Evolutionary conservation across 495 filamentous ascomycete species (phyloP), one percentile per base, ranked within the genome.

Genomic region (Daldinia concentrica): DNA sequence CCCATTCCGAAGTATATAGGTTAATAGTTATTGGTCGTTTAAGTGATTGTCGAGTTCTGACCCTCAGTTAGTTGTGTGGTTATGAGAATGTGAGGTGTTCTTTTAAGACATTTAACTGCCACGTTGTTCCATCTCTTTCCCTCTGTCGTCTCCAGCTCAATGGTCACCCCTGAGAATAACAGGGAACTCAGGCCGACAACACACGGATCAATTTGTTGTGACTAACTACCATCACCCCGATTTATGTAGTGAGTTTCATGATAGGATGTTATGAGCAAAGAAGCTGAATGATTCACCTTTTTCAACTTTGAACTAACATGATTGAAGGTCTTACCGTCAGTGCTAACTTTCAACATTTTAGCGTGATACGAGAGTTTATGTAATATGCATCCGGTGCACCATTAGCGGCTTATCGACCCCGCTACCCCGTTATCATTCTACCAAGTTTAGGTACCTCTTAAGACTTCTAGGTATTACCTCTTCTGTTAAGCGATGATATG

Each of bases 41-140:
- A 48, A 36, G 34, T 36, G 34, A 36, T 36, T 36, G 12, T 14
- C 12, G 34, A 36, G 34, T 14, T 36, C 12, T 14, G 34, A 36
- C 4, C 14, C 43, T 24, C 6, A 19, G 43, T 22, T 24, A 22
- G 34, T 55, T 24, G 50, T 30, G n/a, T 62, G 59, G 43, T 22
- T 62, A 24, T 51, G 22, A 29, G 19, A n/a, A 19, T 62, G 15
- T 60, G 32, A 43, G 30, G 48, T 60, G 56, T 60, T n/a, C 51
- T 50, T 27, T 36, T 29, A 58, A 55, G 22, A 64, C 26, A 29
- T 19, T n/a, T 48, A 63, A 27, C 43, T 43, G 64, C 43, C 64
- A 68, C 64, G 45, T 45, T 45, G 51, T 61, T 61, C 58, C 57
- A 61, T 61, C 43, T 41, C 30, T 51, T 66, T 62, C 64, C 45